A percentile compares a stretch with the other conserved stretches of the same genome.
These are phyloP conservation scores for Coemansia sp. DNA, from an alignment of 192 early-diverging fungal genomes.

Conservation along the genomic window DNA sequence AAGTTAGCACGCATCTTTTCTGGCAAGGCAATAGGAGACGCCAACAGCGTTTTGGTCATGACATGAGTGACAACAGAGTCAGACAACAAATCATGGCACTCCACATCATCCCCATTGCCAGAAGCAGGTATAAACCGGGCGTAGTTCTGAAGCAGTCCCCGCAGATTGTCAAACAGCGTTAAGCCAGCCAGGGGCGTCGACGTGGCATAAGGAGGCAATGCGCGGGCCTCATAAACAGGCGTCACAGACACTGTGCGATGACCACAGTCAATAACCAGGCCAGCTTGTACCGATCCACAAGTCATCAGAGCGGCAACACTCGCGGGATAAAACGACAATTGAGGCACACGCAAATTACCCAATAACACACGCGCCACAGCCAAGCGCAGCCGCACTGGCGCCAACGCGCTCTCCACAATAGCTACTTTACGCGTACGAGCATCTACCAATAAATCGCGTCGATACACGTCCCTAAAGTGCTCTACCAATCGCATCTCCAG, in stretches of 20 bases:
- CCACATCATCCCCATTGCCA: not conserved
- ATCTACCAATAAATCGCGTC: conserved; percentile 75
- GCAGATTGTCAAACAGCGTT: conserved; percentile 10
- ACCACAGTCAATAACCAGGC: conserved; percentile 88
- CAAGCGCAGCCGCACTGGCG: conserved; percentile 69
- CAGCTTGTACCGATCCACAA: conserved; percentile 67
- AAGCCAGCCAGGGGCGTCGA: conserved; percentile 25
- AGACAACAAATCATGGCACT: not conserved
- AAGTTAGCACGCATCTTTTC: not conserved
- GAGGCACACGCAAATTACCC: conserved; percentile 76
- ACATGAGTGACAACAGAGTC: conserved; percentile 13
- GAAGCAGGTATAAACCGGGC: conserved; percentile 17
- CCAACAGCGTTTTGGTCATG: conserved; percentile 10
- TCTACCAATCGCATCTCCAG: conserved; percentile 27
- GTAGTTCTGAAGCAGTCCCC: conserved; percentile 9
- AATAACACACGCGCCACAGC: conserved; percentile 75
- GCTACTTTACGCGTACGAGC: conserved; percentile 84
- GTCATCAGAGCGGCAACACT: conserved; percentile 76
- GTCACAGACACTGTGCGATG: conserved; percentile 73
- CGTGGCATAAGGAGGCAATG: conserved; percentile 10
- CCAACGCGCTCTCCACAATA: conserved; percentile 73
- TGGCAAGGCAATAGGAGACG: conserved; percentile 8
- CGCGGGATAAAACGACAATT: conserved; percentile 74
- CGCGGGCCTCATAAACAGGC: conserved; percentile 64
- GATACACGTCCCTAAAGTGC: conserved; percentile 25